Evolutionary conservation across 176 grass and related monocot genomes (phyloP).

Genomic region (Rhynchospora breviuscula): DNA sequence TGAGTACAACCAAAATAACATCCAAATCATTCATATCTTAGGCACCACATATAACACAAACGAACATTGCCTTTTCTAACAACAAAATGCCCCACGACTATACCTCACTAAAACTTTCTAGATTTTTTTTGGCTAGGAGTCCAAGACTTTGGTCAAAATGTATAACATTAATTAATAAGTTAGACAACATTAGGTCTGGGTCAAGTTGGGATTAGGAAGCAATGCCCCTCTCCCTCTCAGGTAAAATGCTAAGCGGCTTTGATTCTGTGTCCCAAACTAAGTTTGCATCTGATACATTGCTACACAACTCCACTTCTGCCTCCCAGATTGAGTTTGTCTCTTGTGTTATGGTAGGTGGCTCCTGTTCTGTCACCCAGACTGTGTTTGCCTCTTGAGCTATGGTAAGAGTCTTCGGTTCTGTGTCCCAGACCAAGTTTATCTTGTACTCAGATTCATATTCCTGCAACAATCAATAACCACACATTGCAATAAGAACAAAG

Average conservation of each 20-base stretch:
- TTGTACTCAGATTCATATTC: conserved; percentile 65
- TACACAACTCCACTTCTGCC: conserved; percentile 22
- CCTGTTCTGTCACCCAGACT: conserved; percentile 28
- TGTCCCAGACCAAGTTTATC: conserved; percentile 64
- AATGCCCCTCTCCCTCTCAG: conserved; percentile 47
- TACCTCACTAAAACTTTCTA: not conserved
- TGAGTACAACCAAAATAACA: conserved; percentile 6
- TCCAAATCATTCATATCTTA: conserved; percentile 12
- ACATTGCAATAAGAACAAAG: not conserved
- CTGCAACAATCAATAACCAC: conserved; percentile 24
- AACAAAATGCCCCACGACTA: conserved; percentile 18
- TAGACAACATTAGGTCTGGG: conserved; percentile 19
- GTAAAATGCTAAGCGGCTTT: conserved; percentile 41
- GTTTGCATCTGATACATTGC: not conserved
- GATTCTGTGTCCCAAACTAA: conserved; percentile 27
- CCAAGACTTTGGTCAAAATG: conserved; percentile 2
- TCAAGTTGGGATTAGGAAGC: conserved; percentile 24
- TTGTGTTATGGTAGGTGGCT: conserved; percentile 30
- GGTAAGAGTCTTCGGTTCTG: conserved; percentile 26
- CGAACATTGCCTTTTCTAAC: conserved; percentile 6
- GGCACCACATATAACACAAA: conserved; percentile 6
- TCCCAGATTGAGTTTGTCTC: conserved; percentile 69
- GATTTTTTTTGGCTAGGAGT: conserved; percentile 21
- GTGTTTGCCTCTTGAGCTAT: not conserved
- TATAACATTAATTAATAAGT: conserved; percentile 19